Conservation (phyloP, 1,284 basidiomycete genomes). For the Fistulinella cinereoalba region DNA sequence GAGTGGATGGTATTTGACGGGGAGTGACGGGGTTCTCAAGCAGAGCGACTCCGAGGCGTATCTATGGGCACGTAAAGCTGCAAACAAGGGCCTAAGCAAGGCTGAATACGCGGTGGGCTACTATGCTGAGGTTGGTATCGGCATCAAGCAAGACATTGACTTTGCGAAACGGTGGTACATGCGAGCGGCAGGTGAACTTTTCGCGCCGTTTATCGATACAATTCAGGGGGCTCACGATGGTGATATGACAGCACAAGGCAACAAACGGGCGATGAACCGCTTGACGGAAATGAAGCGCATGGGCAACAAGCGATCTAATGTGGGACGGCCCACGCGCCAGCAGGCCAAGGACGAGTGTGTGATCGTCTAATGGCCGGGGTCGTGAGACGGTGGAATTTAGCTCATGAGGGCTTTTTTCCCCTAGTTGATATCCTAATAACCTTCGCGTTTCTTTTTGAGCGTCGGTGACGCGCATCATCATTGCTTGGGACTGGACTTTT, state of each 20-base stretch:
- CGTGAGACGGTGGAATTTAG: conserved; percentile 9
- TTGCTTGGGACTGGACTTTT: conserved; percentile 4
- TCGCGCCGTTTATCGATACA: not conserved
- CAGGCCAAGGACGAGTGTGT: conserved; percentile 92
- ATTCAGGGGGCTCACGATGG: conserved; percentile 8
- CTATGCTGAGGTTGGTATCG: conserved; percentile 97
- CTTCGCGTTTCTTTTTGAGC: conserved; percentile 6
- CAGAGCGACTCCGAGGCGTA: conserved; percentile 98
- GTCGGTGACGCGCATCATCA: conserved; percentile 3
- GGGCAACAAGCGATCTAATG: conserved; percentile 68
- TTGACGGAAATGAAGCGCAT: conserved; percentile 88
- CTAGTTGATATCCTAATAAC: conserved; percentile 14
- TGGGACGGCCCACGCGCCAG: conserved; percentile 84
- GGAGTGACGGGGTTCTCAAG: conserved; percentile 92
- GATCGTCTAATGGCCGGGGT: conserved; percentile 50
- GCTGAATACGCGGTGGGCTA: conserved; percentile 97
- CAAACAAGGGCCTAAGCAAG: conserved; percentile 90
- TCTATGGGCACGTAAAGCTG: conserved; percentile 91
- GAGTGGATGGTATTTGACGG: conserved; percentile 97
- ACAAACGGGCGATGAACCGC: conserved; percentile 92
- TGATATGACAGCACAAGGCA: conserved; percentile 73
- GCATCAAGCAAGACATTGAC: conserved; percentile 93
- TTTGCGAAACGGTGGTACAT: conserved; percentile 99
- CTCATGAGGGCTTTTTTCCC: conserved; percentile 2
- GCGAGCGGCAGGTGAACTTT: conserved; percentile 82